Base-by-base conservation (phyloP, 108 stramenopile genomes). In the Pseudonitzschia delicatissima region DNA sequence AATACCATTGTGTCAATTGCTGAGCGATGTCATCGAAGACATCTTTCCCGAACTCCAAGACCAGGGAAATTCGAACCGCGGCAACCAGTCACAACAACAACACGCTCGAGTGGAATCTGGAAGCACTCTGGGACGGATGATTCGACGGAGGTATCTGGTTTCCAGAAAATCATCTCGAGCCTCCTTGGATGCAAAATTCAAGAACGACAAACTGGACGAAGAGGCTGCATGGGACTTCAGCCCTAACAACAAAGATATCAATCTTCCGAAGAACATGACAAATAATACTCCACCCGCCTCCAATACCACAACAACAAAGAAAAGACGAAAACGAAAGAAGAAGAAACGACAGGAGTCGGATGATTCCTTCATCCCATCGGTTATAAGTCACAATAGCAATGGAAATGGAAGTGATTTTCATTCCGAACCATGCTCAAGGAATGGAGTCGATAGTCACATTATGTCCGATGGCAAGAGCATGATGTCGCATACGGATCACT, bases 1-100 rank as follows among this genome's bases (percentile, higher is more conserved):
- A 29, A 73, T 27, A 18, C 72, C 72, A 15, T 32, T 64, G 11
- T 73, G 72, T 27, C 57, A 57, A 20, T 44, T 50, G 23, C 51
- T 74, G 36, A 27, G 47, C 13, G 50, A 65, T 31, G 73, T 66
- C 39, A 34, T 74, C 5, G 59, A 51, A 21, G 73, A 74, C 39
- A 47, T 74, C 42, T 74, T 74, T 55, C 73, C 73, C 9, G 73
- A 74, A 37, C 47, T 74, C 7, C 13, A n/a, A 9, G 8, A 39
- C 37, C 37, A 11, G 8, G 8, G 37, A 6, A 39, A 39, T 11
- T 23, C 47, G 47, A 48, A 48, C 21, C 47, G 47, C n/a, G n/a
- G n/a, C 47, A 18, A 48, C 3, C 47, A 21, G 21, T 17, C 47
- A 23, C 6, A 2, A 6, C 6, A n/a, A n/a, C 47, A 7, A 23